Evolutionary conservation across 2,329 filamentous ascomycete species (phyloP).

Genomic region (Clonostachys rhizophaga): DNA sequence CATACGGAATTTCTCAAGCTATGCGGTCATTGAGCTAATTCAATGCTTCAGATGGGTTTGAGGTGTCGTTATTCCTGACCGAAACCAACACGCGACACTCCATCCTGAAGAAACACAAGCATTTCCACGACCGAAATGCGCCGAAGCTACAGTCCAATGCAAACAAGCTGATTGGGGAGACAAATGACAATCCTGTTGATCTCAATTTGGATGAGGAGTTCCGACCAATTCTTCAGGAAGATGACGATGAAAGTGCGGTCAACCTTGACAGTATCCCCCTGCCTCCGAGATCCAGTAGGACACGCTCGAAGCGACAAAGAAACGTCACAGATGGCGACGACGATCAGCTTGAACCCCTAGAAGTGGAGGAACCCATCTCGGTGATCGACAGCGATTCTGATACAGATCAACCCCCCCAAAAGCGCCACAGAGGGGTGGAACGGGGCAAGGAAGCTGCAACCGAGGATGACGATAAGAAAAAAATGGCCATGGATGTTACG

Average conservation of each 20-base stretch:
- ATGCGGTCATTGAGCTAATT: not conserved
- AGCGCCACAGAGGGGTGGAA: constrained; percentile 33
- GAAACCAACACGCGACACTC: constrained; percentile 83
- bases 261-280: constrained; percentile 27
- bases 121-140: constrained; percentile 56
- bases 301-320: constrained; percentile 16
- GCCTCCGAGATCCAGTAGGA: constrained; percentile 12
- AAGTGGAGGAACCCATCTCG: constrained; percentile 23
- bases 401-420: constrained; percentile 34
- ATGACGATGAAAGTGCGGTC: constrained; percentile 21
- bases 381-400: constrained; percentile 32
- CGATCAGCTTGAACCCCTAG: constrained; percentile 15
- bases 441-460: constrained; percentile 17
- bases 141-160: constrained; percentile 57
- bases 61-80: constrained; percentile 90
- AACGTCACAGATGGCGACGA: constrained; percentile 13
- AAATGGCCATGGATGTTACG: constrained; percentile 75
- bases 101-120: constrained; percentile 80
- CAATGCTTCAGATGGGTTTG: constrained; percentile 72
- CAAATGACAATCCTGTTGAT: constrained; percentile 47
- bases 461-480: constrained; percentile 76
- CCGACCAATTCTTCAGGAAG: constrained; percentile 41
- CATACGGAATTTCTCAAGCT: constrained; percentile 11
- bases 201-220: constrained; percentile 37
- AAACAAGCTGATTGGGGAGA: constrained; percentile 52